phyloP scores from a whole-genome alignment of 805 yeast genomes.

The Candida bentonensis region DNA sequence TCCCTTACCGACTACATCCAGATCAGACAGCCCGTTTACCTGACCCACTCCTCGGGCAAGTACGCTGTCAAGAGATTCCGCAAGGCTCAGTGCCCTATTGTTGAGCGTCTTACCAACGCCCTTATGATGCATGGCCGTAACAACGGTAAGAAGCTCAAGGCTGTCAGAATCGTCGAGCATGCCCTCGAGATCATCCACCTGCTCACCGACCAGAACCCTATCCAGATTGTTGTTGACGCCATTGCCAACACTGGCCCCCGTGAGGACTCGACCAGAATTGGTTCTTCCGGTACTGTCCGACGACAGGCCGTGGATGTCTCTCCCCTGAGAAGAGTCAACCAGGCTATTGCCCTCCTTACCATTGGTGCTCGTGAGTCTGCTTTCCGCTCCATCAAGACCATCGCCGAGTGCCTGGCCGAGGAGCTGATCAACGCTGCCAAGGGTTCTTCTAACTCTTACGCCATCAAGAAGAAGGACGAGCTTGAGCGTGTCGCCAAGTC shows the following conservation, averaged over 20 bases:
- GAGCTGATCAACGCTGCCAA: slow-evolving; percentile 99
- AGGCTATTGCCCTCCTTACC: slow-evolving; percentile 94
- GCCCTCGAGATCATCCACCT: slow-evolving; percentile 95
- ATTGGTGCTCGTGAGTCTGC: slow-evolving; percentile 99
- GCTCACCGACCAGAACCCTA: slow-evolving; percentile 97
- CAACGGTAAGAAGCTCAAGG: slow-evolving; percentile 99
- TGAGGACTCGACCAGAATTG: slow-evolving; percentile 99
- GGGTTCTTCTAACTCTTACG: slow-evolving; percentile 99
- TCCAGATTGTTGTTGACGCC: slow-evolving; percentile 98
- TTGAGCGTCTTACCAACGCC: slow-evolving; percentile 99
- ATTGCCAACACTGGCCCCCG: slow-evolving; percentile 99
- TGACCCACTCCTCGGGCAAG: slow-evolving; percentile 99
- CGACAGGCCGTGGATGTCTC: slow-evolving; percentile 99
- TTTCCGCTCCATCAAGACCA: slow-evolving; percentile 99
- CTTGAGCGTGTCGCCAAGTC: slow-evolving; percentile 99
- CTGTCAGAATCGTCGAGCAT: slow-evolving; percentile 99
- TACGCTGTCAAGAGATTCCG: slow-evolving; percentile 99
- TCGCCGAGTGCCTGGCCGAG: slow-evolving; percentile 99
- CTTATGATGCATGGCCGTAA: slow-evolving; percentile 99
- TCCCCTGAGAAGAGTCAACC: slow-evolving; percentile 99
- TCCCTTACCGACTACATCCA: slow-evolving; percentile 97
- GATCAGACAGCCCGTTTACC: slow-evolving; percentile 94
- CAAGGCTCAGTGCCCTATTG: slow-evolving; percentile 98
- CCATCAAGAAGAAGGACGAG: slow-evolving; percentile 99
- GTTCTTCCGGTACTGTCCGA: slow-evolving; percentile 99